Evolutionary conservation across 768 basidiomycete genomes (phyloP).

Genomic region (Tricholoma hemisulphureum): DNA sequence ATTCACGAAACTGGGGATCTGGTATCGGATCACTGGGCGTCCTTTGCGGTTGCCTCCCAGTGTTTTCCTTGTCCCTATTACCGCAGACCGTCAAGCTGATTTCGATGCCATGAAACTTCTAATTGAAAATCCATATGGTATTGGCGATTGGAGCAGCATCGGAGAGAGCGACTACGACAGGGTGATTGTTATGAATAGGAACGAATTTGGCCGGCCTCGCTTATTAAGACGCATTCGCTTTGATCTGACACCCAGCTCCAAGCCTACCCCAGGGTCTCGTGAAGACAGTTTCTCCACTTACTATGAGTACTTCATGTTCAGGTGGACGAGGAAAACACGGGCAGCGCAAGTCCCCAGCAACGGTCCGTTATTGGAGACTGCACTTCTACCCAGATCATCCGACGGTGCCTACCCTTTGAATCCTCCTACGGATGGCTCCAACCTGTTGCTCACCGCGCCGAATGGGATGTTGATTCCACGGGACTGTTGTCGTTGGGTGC

Average conservation of each 20-base stretch:
- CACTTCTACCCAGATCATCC: slow-evolving; percentile 40
- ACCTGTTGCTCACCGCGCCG: slow-evolving; percentile 19
- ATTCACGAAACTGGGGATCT: slow-evolving; percentile 61
- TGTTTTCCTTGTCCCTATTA: slow-evolving; percentile 67
- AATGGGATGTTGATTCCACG: slow-evolving; percentile 36
- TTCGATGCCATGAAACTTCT: slow-evolving; percentile 53
- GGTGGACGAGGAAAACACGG: slow-evolving; percentile 51
- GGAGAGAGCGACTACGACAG: slow-evolving; percentile 46
- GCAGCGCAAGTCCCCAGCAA: slow-evolving; percentile 45
- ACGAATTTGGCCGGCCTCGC: slow-evolving; percentile 54
- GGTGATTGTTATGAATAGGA: slow-evolving; percentile 54
- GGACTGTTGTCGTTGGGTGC: slow-evolving; percentile 53
- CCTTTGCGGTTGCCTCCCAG: slow-evolving; percentile 51
- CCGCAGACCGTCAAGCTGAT: slow-evolving; percentile 49
- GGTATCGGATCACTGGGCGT: slow-evolving; percentile 60
- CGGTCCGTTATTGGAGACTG: slow-evolving; percentile 63
- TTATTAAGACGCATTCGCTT: slow-evolving; percentile 56
- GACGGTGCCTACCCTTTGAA: slow-evolving; percentile 38
- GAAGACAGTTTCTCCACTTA: slow-evolving; percentile 53
- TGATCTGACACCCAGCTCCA: slow-evolving; percentile 67
- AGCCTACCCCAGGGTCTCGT: slow-evolving; percentile 48
- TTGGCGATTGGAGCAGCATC: slow-evolving; percentile 54
- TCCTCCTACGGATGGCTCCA: slow-evolving; percentile 1
- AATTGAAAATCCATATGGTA: slow-evolving; percentile 49
- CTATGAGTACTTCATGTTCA: slow-evolving; percentile 54